These are phyloP conservation scores for Elsinoe australis DNA, from an alignment of 2,329 filamentous ascomycete genomes.

Conservation along the genomic window DNA sequence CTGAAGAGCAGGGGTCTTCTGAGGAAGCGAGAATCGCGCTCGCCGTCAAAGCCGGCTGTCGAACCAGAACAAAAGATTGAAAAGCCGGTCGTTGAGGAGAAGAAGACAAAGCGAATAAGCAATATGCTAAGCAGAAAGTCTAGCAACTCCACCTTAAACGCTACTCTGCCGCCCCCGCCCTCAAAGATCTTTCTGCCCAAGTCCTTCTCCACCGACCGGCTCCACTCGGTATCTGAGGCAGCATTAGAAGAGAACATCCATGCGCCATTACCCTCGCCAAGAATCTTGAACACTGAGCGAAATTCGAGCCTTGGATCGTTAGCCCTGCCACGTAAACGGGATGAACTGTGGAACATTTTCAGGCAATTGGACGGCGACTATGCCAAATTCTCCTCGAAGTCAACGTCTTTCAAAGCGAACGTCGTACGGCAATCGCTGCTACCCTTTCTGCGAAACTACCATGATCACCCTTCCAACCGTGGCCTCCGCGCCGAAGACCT, in stretches of 20 bases:
- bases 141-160: conserved; percentile 20
- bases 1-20: background rate
- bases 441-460: conserved; percentile 67
- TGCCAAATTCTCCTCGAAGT: conserved; percentile 67
- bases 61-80: background rate
- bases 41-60: background rate
- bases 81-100: background rate
- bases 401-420: conserved; percentile 64
- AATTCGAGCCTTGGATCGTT: conserved; percentile 23
- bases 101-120: background rate
- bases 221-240: conserved; percentile 33
- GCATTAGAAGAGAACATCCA: conserved; percentile 31
- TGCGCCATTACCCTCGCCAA: conserved; percentile 29
- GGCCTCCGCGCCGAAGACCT: conserved; percentile 69
- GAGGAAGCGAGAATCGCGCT: background rate
- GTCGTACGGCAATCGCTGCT: conserved; percentile 65
- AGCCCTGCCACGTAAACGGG: conserved; percentile 48
- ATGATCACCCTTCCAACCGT: conserved; percentile 58
- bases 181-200: conserved; percentile 38
- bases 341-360: conserved; percentile 63
- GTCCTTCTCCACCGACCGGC: conserved; percentile 43
- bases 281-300: conserved; percentile 12
- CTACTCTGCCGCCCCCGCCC: background rate
- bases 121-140: conserved; percentile 20
- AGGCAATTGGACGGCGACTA: conserved; percentile 61